Base-by-base conservation (phyloP, 129 eudicot genomes). In the Rutidosis leptorrhynchoides region DNA sequence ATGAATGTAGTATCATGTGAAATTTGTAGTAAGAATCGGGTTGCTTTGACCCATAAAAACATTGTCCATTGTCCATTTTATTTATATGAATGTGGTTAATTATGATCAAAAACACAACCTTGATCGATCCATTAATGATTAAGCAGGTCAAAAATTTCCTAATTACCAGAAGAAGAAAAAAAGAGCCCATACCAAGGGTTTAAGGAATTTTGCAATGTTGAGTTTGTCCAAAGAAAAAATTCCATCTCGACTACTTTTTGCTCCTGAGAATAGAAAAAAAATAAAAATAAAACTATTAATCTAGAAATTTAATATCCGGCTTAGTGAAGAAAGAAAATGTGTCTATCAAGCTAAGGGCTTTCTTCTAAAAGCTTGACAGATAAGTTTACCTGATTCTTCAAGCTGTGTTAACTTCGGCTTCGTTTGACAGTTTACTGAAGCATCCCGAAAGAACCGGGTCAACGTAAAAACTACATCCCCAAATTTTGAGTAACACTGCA, bases 401-500 rank as follows among this genome's bases (percentile, higher is more conserved):
- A 68, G 42, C 46, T 28, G 77, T 5, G 86, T 42, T 35, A 76
- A 62, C 72, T 78, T 83, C 37, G 54, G 77, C 90, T 80, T 84
- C 58, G 78, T 64, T 29, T 87, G 89, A 58, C 72, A 74, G 69
- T 56, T 74, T 55, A 42, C 58, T 71, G 81, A 79, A 48, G 80
- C 87, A 67, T 84, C 95, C 45, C 98, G 90, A 48, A 88, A 93
- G 63, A 93, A 93, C 7, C 90, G 87, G 17, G 96, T 93, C 81
- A 93, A 63, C 37, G 96, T 80, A 70, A 80, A 93, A 49, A 93
- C 92, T 24, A 86, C 87, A 77, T 93, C 98, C 58, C 98, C 96
- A 78, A 88, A 93, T 70, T 82, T 93, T 65, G 96, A 68, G 83
- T 83, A 84, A 71, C 95, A 82, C 98, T 93, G 95, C 87, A 78